Base-by-base conservation (phyloP, 805 yeast genomes). In the Grigorovia jiainica region DNA sequence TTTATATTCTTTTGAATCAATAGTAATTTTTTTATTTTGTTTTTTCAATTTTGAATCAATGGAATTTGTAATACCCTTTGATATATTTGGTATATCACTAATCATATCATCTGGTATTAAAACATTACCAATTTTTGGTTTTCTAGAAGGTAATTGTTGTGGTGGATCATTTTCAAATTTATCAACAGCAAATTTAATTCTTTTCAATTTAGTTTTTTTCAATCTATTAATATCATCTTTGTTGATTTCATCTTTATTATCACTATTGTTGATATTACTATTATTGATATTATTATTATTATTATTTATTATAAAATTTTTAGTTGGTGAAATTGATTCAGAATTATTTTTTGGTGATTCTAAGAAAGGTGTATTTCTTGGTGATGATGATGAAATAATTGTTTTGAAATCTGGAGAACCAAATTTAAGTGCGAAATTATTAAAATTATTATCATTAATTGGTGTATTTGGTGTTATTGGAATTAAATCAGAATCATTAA, bases 81-180 rank as follows among this genome's bases (percentile, higher is more conserved):
- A 75, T 25, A 83, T 67, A 17, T 83, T 75, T 0, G 85, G 79
- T 0, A 75, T 76, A 0, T 81, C 78, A 16, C 68, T 59, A 24
- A 66, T 45, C 46, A 82, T 52, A 54, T 84, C 90, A 35, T 81
- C 85, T 0, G 89, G 86, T 15, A 75, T 70, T 9, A 74, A 69
- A 18, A 81, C 87, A 54, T 86, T 82, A 7, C 97, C 96, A 51
- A 73, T 71, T 49, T 80, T 70, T 6, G 97, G 96, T 45, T 71
- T 73, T 54, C 95, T 67, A 1, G 95, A 82, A 2, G 97, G 97
- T 46, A 89, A 83, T 57, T 87, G 95, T 55, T 89, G 97, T 1
- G 95, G 95, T 2, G 97, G 97, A 60, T 89, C 96, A 47, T 68
- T 70, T 0, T 70, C 71, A 46, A 87, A 73, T 40, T 80, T 76